phyloP scores from a whole-genome alignment of 2,329 filamentous ascomycete species.

The Colletotrichum kahawae region DNA sequence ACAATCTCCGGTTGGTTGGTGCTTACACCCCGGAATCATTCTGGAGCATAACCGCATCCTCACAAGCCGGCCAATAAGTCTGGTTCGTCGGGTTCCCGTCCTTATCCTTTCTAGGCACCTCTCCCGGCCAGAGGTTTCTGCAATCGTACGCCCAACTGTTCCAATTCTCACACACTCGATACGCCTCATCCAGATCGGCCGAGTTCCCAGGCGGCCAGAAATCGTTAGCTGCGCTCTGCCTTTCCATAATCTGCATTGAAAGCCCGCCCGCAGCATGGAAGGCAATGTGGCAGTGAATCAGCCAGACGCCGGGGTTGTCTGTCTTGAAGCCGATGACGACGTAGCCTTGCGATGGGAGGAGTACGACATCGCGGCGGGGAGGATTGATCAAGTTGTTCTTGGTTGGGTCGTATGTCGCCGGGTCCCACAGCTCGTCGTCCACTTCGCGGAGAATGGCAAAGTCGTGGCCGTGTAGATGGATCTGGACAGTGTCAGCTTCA shows the following conservation, averaged over 20 bases:
- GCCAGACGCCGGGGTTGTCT: conserved; percentile 54
- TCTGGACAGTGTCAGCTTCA: conserved; percentile 47
- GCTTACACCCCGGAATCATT: conserved; percentile 1
- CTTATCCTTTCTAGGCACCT: not conserved
- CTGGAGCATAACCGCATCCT: not conserved
- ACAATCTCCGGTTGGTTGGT: not conserved
- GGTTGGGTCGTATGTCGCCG: conserved; percentile 16
- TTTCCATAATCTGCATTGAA: conserved; percentile 4
- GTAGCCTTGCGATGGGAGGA: conserved; percentile 47
- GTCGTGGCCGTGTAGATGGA: conserved; percentile 56
- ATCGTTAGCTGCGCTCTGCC: not conserved
- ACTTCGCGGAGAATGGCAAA: conserved; percentile 47
- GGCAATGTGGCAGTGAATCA: conserved; percentile 55
- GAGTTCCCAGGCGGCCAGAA: conserved; percentile 1
- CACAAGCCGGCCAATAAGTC: not conserved
- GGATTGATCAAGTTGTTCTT: conserved; percentile 46
- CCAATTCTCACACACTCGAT: not conserved
- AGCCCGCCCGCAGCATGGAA: conserved; percentile 44
- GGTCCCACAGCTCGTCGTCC: conserved; percentile 9
- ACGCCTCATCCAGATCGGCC: not conserved
- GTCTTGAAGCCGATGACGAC: conserved; percentile 53
- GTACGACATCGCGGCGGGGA: conserved; percentile 55
- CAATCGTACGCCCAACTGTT: conserved; percentile 13
- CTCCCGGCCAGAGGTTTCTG: conserved; percentile 8
- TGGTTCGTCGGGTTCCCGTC: not conserved